phyloP scores from a whole-genome alignment of 371 early-diverging fungal genomes.

The Apophysomyces trapeziformis region DNA sequence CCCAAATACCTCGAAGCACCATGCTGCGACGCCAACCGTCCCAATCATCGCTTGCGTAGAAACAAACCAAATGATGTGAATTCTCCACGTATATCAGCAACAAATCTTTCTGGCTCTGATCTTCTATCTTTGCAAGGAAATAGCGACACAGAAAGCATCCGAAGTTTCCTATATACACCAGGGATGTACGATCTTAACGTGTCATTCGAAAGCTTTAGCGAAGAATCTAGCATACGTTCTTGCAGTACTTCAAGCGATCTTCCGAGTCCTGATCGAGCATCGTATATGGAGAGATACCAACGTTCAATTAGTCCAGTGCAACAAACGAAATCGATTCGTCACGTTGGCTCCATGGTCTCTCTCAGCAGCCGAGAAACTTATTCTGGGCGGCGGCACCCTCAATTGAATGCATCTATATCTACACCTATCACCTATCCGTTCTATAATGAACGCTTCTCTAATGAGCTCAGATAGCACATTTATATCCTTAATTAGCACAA shows the following conservation, averaged over 20 bases:
- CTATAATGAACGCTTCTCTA: background rate
- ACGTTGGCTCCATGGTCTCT: slow-evolving; percentile 3
- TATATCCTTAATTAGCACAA: background rate
- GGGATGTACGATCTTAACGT: background rate
- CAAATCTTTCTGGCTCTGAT: slow-evolving; percentile 5
- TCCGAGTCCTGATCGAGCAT: background rate
- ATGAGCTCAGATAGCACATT: background rate
- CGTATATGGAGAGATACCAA: background rate
- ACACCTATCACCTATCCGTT: slow-evolving; percentile 6
- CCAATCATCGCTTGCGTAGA: background rate
- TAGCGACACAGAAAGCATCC: background rate
- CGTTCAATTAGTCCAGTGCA: background rate
- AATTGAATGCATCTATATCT: slow-evolving; percentile 7
- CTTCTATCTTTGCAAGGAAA: slow-evolving; percentile 2
- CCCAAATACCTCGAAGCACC: slow-evolving; percentile 18
- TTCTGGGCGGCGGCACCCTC: background rate
- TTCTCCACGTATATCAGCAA: background rate
- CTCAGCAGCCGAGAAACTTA: background rate
- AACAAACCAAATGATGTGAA: background rate
- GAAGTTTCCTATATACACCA: background rate
- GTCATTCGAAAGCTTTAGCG: background rate
- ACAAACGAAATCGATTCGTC: background rate
- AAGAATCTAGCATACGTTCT: background rate
- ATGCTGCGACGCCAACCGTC: background rate
- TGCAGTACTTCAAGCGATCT: background rate